phyloP scores from a whole-genome alignment of 371 early-diverging fungal species.

The Neoconidiobolus thromboides region DNA sequence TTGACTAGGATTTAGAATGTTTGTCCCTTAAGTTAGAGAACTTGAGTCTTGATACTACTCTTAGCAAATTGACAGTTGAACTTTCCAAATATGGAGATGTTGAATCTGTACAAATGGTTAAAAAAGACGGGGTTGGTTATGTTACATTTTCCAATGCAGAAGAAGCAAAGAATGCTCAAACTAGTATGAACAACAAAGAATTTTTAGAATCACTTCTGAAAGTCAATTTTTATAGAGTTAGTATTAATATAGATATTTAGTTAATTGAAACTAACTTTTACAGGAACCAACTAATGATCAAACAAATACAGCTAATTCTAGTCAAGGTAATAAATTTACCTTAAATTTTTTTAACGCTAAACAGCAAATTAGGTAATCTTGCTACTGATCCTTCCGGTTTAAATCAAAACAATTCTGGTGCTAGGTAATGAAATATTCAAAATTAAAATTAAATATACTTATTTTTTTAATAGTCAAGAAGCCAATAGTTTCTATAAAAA shows the following conservation, averaged over 20 bases:
- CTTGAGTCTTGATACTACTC: slow-evolving; percentile 57
- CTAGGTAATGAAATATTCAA: too few relatives aligned
- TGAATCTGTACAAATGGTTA: slow-evolving; percentile 82
- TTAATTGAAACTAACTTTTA: slow-evolving; percentile 8
- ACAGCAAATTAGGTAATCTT: too few relatives aligned
- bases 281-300: too few relatives aligned
- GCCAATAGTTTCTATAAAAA: too few relatives aligned
- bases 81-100: slow-evolving; percentile 68
- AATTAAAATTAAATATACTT: too few relatives aligned
- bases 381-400: too few relatives aligned
- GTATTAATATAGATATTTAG: slow-evolving; percentile 24
- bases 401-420: too few relatives aligned
- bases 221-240: slow-evolving; percentile 82
- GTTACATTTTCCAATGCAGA: slow-evolving; percentile 79
- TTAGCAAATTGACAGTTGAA: slow-evolving; percentile 47
- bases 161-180: slow-evolving; percentile 72
- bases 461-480: too few relatives aligned
- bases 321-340: too few relatives aligned
- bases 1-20: not conserved
- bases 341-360: too few relatives aligned
- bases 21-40: slow-evolving; percentile 73
- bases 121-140: slow-evolving; percentile 92
- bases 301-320: too few relatives aligned
- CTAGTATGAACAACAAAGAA: slow-evolving; percentile 67
- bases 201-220: slow-evolving; percentile 54